Conservation (phyloP, 2,329 filamentous ascomycete genomes). For the Penicillium sp. region DNA sequence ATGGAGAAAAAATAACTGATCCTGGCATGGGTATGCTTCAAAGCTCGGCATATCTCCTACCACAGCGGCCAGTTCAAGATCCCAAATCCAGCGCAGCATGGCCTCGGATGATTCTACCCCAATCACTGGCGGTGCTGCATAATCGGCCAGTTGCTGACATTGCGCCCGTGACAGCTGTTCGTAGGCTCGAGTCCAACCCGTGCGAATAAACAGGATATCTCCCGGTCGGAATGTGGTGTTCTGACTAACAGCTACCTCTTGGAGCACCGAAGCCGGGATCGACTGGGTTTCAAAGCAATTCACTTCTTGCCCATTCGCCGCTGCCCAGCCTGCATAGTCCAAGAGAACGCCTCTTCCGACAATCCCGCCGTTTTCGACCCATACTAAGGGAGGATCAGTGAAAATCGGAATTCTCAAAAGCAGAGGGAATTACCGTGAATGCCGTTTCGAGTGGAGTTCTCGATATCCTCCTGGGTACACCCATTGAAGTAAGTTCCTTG, state of each 20-base stretch:
- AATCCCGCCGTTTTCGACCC: slow-evolving; percentile 42
- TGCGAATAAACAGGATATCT: slow-evolving; percentile 59
- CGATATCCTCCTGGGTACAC: too few relatives aligned
- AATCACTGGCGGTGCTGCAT: slow-evolving; percentile 33
- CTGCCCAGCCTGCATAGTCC: slow-evolving; percentile 45
- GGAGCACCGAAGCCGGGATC: slow-evolving; percentile 48
- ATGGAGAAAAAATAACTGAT: slow-evolving; percentile 26
- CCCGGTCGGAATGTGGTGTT: slow-evolving; percentile 47
- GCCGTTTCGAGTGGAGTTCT: too few relatives aligned
- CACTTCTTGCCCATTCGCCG: slow-evolving; percentile 38
- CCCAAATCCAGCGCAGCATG: slow-evolving; percentile 59
- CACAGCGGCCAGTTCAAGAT: slow-evolving; percentile 56
- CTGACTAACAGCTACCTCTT: slow-evolving; percentile 48
- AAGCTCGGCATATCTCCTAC: slow-evolving; percentile 58
- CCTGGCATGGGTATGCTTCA: slow-evolving; percentile 49
- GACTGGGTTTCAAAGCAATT: slow-evolving; percentile 43
- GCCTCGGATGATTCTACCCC: slow-evolving; percentile 53
- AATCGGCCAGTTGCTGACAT: slow-evolving; percentile 37
- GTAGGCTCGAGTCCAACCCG: slow-evolving; percentile 53
- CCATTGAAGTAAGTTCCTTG: too few relatives aligned
- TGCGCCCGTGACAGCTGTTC: slow-evolving; percentile 39
- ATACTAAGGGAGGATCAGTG: slow-evolving; percentile 26
- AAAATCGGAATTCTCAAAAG: neutral
- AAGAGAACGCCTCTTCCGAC: slow-evolving; percentile 52
- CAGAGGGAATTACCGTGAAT: neutral